Base-by-base conservation (phyloP, 1,284 basidiomycete species). In the Flammula alnicola region DNA sequence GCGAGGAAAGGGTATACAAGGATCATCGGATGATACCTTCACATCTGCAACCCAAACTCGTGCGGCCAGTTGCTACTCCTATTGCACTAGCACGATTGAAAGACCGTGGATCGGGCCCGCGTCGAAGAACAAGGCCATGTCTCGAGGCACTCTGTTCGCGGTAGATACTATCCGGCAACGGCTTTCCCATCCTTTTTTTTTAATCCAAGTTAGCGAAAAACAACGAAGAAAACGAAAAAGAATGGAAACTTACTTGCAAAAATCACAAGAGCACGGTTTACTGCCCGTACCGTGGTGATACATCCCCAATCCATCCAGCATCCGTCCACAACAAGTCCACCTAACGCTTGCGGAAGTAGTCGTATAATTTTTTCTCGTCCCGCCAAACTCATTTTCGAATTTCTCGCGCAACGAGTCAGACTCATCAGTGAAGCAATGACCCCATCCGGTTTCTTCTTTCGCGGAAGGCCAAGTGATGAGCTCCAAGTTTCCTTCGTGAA, bases 261-360 rank as follows among this genome's bases (percentile, higher is more conserved):
- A 71, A 54, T 72, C 68, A 47, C 69, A 73, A 33, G 68, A 66
- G 44, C 71, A 73, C 2, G 66, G 66, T n/a, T 55, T 62, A 2
- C 52, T 56, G 3, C 80, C 81, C 20, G 57, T 68, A 48, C 70
- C 70, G 58, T 73, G 70, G 54, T 72, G 71, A 51, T 73, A 44
- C 71, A 71, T 22, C 70, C 69, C 32, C 51, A 68, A 9, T 62
- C 40, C 63, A 68, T 67, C 7, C 63, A 0, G 55, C 68, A 37
- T 63, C 55, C 39, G 57, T 58, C 69, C 69, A 54, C 70, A 72
- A 40, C 68, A 70, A 7, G 67, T 70, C 70, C 69, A 72, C 30
- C 70, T 51, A 69, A 72, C 2, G 54, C 66, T 39, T 63, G 58
- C 1, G 64, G 67, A 63, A 64, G 38, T 68, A 58, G 31, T 60